Conservation (phyloP, 257 asterid genomes). For the Gentiana dahurica region DNA sequence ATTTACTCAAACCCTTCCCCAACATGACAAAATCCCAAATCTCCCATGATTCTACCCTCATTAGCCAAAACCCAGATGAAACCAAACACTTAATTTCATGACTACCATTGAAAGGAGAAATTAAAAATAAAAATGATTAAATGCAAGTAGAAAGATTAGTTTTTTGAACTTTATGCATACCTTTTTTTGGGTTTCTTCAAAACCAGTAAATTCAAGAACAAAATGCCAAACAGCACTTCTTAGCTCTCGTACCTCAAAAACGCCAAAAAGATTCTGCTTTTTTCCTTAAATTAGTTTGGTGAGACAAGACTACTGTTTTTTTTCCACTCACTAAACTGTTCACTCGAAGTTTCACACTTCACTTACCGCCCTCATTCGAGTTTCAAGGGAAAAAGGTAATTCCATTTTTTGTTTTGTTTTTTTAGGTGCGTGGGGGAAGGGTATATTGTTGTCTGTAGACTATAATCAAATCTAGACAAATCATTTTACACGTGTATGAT, state of each 20-base stretch:
- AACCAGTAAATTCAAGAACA: slow-evolving; percentile 4
- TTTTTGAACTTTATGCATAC: slow-evolving; percentile 7
- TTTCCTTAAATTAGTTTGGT: slow-evolving; percentile 14
- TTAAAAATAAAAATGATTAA: not conserved
- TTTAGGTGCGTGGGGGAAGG: not conserved
- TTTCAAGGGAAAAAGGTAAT: not conserved
- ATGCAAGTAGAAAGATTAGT: slow-evolving; percentile 3
- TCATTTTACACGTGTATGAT: slow-evolving; percentile 6
- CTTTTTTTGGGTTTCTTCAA: slow-evolving; percentile 4
- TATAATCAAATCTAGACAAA: not conserved
- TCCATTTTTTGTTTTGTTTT: no score
- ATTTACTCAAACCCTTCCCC: not conserved
- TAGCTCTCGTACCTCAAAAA: slow-evolving; percentile 7
- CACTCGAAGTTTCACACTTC: slow-evolving; percentile 4
- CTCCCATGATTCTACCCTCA: slow-evolving; percentile 4
- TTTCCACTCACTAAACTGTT: slow-evolving; percentile 5
- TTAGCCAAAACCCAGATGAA: slow-evolving; percentile 14
- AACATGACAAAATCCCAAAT: slow-evolving; percentile 13
- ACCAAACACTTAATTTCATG: slow-evolving; percentile 8
- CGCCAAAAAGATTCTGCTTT: slow-evolving; percentile 20
- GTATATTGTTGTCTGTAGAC: not conserved
- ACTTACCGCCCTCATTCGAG: slow-evolving; percentile 1
- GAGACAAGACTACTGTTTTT: slow-evolving; percentile 19
- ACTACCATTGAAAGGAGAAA: slow-evolving; percentile 1
- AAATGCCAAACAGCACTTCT: slow-evolving; percentile 12